These are phyloP conservation scores for Oryza punctata DNA, from an alignment of 176 grass and related monocot species.

Conservation along the genomic window DNA sequence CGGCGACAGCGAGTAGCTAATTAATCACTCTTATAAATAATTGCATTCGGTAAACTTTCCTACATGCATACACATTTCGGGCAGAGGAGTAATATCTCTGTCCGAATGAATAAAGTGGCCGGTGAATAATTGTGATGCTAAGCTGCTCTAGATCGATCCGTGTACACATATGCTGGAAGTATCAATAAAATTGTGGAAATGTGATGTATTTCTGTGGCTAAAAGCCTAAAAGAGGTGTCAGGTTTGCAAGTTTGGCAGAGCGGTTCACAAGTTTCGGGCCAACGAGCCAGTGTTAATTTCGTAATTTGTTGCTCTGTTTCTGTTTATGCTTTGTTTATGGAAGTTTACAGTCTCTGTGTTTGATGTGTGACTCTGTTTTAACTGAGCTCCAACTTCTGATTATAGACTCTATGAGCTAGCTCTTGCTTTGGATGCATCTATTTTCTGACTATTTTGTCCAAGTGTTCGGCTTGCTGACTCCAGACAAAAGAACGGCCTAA, in stretches of 20 bases:
- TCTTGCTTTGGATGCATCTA: too few relatives aligned
- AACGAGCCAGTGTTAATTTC: neutral
- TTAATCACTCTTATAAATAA: neutral
- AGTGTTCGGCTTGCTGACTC: too few relatives aligned
- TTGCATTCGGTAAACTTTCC: neutral
- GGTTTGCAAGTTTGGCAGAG: too few relatives aligned
- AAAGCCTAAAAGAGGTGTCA: too few relatives aligned
- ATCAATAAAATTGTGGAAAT: too few relatives aligned
- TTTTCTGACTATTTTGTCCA: too few relatives aligned
- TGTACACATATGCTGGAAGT: too few relatives aligned
- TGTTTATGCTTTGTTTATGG: neutral
- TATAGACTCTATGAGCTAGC: too few relatives aligned
- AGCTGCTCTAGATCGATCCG: neutral
- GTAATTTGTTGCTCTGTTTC: neutral
- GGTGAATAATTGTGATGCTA: neutral
- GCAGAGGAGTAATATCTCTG: neutral
- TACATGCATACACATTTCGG: neutral
- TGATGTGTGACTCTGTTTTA: too few relatives aligned
- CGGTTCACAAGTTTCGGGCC: neutral
- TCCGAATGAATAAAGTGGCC: neutral
- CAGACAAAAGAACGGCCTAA: too few relatives aligned
- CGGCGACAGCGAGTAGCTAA: neutral
- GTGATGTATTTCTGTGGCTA: too few relatives aligned
- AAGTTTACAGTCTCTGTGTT: neutral
- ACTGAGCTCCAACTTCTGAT: too few relatives aligned